phyloP scores from a whole-genome alignment of 2,329 filamentous ascomycete genomes.

The Colletotrichum sansevieriae region DNA sequence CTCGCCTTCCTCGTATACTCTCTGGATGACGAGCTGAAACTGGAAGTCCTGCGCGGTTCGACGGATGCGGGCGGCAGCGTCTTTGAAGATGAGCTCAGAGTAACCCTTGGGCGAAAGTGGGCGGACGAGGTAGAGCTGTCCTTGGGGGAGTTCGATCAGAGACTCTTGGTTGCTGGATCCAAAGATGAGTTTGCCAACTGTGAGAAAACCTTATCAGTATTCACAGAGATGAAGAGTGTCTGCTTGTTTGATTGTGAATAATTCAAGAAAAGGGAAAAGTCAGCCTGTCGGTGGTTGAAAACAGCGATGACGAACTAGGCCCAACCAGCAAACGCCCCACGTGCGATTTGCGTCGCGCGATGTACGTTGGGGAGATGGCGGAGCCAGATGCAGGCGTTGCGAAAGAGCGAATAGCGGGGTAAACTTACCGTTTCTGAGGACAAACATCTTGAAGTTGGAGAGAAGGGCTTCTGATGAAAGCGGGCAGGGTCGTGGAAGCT shows the following conservation, averaged over 20 bases:
- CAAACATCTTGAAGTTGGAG: conserved; percentile 51
- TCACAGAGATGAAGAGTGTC: not conserved
- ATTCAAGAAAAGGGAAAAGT: conserved; percentile 4
- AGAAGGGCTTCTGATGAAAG: conserved; percentile 26
- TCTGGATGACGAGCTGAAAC: conserved; percentile 96
- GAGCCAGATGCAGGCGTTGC: not conserved
- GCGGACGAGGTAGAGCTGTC: conserved; percentile 96
- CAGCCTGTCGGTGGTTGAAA: conserved; percentile 9
- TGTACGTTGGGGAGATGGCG: too few relatives aligned
- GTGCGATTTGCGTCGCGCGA: not conserved
- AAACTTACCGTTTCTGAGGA: conserved; percentile 55
- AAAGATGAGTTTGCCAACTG: conserved; percentile 94
- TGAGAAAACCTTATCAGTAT: conserved; percentile 31
- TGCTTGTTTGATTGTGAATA: not conserved
- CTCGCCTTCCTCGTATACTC: conserved; percentile 97
- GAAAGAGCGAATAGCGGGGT: conserved; percentile 31
- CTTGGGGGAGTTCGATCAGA: conserved; percentile 93
- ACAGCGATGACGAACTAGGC: conserved; percentile 19
- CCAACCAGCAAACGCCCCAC: conserved; percentile 4
- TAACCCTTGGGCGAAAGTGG: conserved; percentile 97
- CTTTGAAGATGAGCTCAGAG: conserved; percentile 98
- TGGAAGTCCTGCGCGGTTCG: conserved; percentile 95
- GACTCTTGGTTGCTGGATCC: conserved; percentile 89
- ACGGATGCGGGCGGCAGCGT: conserved; percentile 91
- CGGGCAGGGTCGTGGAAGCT: conserved; percentile 20